A percentile compares a stretch with the other conserved stretches of the same genome.
phyloP scores from a whole-genome alignment of 1,284 basidiomycete species.

The Marasmius oreades region DNA sequence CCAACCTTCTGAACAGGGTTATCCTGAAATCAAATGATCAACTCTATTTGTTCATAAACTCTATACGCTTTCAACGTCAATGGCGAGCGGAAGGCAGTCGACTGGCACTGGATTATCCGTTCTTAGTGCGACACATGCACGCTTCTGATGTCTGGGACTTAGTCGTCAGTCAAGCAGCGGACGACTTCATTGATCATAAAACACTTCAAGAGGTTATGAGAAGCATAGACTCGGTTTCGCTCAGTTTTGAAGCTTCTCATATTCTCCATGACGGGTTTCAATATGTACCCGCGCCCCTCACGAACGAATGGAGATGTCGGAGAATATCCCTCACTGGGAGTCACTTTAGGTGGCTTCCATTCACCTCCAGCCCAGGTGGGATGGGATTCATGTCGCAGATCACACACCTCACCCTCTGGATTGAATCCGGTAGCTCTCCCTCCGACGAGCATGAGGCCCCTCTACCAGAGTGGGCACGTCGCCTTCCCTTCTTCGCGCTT shows the following conservation, averaged over 20 bases:
- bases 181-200: slow-evolving; percentile 20
- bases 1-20: slow-evolving; percentile 34
- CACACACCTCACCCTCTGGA: slow-evolving; percentile 33
- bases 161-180: slow-evolving; percentile 19
- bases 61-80: slow-evolving; percentile 26
- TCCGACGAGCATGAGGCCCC: slow-evolving; percentile 7
- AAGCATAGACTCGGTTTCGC: slow-evolving; percentile 25
- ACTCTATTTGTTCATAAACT: slow-evolving; percentile 27
- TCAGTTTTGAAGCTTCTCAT: slow-evolving; percentile 26
- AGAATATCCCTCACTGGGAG: slow-evolving; percentile 29
- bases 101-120: slow-evolving; percentile 29
- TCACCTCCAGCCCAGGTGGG: slow-evolving; percentile 28
- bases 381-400: slow-evolving; percentile 29
- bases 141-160: slow-evolving; percentile 26
- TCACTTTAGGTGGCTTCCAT: slow-evolving; percentile 30
- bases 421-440: slow-evolving; percentile 14
- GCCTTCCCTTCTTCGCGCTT: slow-evolving; percentile 29
- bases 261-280: slow-evolving; percentile 28
- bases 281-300: slow-evolving; percentile 11
- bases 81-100: slow-evolving; percentile 14
- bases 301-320: slow-evolving; percentile 24
- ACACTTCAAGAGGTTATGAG: slow-evolving; percentile 28
- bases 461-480: slow-evolving; percentile 20
- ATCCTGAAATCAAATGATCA: slow-evolving; percentile 24
- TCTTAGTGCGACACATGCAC: slow-evolving; percentile 30